Evolutionary conservation across 441 rosid genomes (phyloP).

Genomic region (Corymbia citriodora): DNA sequence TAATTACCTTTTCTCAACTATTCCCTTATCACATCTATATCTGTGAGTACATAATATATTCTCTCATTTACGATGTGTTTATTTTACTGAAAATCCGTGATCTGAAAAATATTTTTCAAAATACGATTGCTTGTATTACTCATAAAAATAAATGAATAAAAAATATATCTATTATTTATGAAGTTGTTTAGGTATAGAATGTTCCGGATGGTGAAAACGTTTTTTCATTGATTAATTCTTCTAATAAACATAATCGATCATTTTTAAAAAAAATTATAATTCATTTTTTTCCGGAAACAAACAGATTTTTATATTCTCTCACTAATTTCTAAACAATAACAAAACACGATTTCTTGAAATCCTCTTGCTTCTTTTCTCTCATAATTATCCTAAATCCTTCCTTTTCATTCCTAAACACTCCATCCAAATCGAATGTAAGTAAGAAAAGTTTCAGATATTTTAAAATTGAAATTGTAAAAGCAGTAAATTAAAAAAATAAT

Average conservation of each 20-base stretch:
- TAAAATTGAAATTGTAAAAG: background rate
- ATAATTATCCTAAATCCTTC: background rate
- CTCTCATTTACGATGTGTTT: background rate
- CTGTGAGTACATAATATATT: background rate
- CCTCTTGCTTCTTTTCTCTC: background rate
- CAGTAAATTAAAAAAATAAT: background rate
- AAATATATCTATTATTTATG: no score
- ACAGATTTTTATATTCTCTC: background rate
- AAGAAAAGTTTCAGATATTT: background rate
- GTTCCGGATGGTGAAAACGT: rapidly evolving
- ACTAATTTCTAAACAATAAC: background rate
- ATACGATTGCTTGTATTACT: no score
- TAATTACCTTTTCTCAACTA: background rate
- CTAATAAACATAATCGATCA: background rate
- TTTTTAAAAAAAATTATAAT: no score
- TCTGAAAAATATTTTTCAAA: no score
- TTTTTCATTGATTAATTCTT: no score
- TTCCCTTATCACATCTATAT: background rate
- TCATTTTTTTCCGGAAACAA: no score
- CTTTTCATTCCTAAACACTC: background rate
- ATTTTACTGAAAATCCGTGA: no score
- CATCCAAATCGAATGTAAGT: no score
- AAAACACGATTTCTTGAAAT: background rate
- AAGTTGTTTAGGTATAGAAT: background rate
- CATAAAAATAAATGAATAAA: no score